These are phyloP conservation scores for Malus sylvestris DNA, from an alignment of 306 rosid species.

Conservation along the genomic window DNA sequence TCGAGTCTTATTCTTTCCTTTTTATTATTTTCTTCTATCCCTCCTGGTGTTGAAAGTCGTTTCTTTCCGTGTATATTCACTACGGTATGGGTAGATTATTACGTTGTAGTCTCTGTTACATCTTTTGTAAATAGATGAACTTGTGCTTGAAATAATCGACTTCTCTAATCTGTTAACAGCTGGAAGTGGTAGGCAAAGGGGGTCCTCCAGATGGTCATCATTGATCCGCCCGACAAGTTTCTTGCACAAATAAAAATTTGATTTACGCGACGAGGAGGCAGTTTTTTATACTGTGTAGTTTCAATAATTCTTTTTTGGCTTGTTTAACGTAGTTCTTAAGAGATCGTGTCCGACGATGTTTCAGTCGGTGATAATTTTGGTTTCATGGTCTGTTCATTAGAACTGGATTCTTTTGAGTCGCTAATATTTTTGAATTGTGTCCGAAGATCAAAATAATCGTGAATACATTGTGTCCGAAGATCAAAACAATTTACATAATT, in stretches of 20 bases:
- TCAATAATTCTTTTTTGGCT: not conserved
- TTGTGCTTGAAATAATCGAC: not conserved
- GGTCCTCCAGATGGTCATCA: slow-evolving; percentile 39
- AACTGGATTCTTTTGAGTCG: not conserved
- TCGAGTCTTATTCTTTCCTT: not conserved
- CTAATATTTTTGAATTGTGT: not conserved
- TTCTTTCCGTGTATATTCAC: not conserved
- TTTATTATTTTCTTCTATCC: not conserved
- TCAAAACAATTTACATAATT: not conserved
- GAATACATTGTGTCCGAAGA: not conserved
- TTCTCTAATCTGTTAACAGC: slow-evolving; percentile 20
- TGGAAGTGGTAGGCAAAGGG: slow-evolving; percentile 37
- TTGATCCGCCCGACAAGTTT: slow-evolving; percentile 11
- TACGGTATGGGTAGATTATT: not conserved
- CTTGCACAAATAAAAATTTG: slow-evolving; percentile 16
- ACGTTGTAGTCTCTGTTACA: not conserved
- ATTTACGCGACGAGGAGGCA: not conserved
- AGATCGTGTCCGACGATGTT: not conserved
- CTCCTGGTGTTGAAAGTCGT: not conserved
- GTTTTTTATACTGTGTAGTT: not conserved
- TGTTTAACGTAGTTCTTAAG: not conserved
- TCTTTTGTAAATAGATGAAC: not conserved
- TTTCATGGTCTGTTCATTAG: not conserved
- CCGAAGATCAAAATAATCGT: not conserved
- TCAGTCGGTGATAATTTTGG: not conserved